phyloP scores from a whole-genome alignment of 2,329 filamentous ascomycete species.

The Ilyonectria robusta region DNA sequence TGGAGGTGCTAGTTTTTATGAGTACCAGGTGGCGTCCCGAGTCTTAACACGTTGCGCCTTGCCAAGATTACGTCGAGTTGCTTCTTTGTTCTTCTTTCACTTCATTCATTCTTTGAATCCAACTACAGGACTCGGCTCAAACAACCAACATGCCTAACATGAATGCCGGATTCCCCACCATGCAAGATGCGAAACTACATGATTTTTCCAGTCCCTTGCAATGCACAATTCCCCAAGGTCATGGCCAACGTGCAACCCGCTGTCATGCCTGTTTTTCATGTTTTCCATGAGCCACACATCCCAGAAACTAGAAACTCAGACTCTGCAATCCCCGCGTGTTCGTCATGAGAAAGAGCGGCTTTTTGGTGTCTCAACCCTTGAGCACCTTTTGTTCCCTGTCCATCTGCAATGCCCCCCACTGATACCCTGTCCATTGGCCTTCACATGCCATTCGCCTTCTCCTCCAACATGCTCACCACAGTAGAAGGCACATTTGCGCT shows the following conservation, averaged over 20 bases:
- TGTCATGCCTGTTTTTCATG: background rate
- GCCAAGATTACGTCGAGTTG: background rate
- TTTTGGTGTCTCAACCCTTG: background rate
- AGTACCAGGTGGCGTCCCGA: background rate
- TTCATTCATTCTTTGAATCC: constrained; percentile 3
- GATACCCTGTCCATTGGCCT: background rate
- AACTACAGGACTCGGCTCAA: background rate
- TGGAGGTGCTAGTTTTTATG: constrained; percentile 1
- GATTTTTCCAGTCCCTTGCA: constrained; percentile 3
- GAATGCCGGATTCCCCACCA: constrained; percentile 2
- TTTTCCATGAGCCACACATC: constrained; percentile 1
- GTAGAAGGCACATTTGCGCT: constrained; percentile 23
- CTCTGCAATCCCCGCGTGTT: constrained; percentile 11
- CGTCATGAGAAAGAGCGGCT: constrained; percentile 6
- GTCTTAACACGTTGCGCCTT: background rate
- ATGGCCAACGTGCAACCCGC: background rate
- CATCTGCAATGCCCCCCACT: constrained; percentile 1
- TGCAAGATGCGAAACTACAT: constrained; percentile 19
- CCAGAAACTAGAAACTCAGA: constrained; percentile 1
- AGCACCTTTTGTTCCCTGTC: constrained; percentile 1
- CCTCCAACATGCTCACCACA: constrained; percentile 41
- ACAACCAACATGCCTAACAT: constrained; percentile 15
- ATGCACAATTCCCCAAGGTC: constrained; percentile 11
- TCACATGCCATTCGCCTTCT: constrained; percentile 41
- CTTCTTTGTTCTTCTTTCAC: background rate